Evolutionary conservation across 2,329 filamentous ascomycete genomes (phyloP).

Genomic region (Elsinoe fawcettii): DNA sequence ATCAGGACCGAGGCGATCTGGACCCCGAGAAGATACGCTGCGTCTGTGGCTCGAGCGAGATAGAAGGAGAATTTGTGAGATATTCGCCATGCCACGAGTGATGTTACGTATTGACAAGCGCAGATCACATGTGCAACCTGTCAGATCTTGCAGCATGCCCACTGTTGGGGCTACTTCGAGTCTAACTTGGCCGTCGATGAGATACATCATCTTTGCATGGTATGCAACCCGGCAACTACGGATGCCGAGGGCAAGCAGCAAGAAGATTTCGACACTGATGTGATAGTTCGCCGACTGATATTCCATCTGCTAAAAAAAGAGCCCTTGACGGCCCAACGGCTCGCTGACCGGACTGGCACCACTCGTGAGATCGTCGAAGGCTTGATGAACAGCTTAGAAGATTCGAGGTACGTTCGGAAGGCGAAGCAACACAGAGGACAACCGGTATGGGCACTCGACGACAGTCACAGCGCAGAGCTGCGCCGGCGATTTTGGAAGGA

Average conservation of each 20-base stretch:
- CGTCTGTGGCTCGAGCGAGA: not conserved
- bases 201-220: not conserved
- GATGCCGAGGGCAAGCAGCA: not conserved
- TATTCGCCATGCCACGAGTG: not conserved
- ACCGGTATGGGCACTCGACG: no score
- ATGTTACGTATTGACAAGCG: not conserved
- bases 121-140: not conserved
- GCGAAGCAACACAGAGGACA: no score
- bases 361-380: no score
- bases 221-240: not conserved
- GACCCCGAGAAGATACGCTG: not conserved
- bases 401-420: no score
- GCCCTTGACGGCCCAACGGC: no score
- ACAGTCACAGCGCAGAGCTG: no score
- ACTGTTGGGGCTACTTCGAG: not conserved
- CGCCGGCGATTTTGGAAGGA: no score
- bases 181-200: not conserved
- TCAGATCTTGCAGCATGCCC: not conserved
- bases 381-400: no score
- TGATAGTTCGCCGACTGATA: not conserved
- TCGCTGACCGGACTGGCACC: no score
- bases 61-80: not conserved
- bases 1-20: not conserved
- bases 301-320: not conserved
- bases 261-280: not conserved